Base-by-base conservation (phyloP, 225 moss, liverwort and hornwort genomes). In the Physcomitrium patens region DNA sequence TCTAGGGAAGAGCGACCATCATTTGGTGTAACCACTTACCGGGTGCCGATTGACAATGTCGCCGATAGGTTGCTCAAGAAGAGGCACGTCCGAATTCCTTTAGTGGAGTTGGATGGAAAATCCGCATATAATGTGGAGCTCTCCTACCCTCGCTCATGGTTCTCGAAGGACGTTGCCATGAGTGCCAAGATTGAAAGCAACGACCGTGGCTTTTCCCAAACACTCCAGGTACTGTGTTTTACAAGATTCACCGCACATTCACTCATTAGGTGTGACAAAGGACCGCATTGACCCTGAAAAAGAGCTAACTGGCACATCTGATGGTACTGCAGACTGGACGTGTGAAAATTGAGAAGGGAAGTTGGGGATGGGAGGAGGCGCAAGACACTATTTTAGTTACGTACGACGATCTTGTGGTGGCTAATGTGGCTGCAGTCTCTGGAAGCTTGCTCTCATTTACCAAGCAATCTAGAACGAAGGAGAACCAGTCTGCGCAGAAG, bases 11-110 rank as follows among this genome's bases (percentile, higher is more conserved):
- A 72, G 47, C 72, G 68, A 5, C 46, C 71, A 9, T 81, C 77
- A 0, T 77, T 77, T 17, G 77, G 77, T 12, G 81, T 81, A 8
- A 81, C 68, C 4, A 77, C 61, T 8, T 81, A 72, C 20, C 3
- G 26, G 1, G 72, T 81, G 4, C 70, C 61, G 0, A 50, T 77
- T 10, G 19, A 22, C 53, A 63, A 77, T 45, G 52, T 70, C 7
- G 41, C 71, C 1, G 28, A 48, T 26, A 50, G 44, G 14, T 54
- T 77, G 11, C 67, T 61, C 12, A 72, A 46, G 52, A 45, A 68
- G 46, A 77, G 72, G 12, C 65, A 72, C 28, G 77, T 68, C 1
- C 43, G 53, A 45, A 67, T 81, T 23, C 13, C 72, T 1, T 53
- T 77, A 52, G 47, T 71, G 1, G 74, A 77, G 27, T 31, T 75